Conservation (phyloP, 306 rosid genomes). For the Cucumis melo region DNA sequence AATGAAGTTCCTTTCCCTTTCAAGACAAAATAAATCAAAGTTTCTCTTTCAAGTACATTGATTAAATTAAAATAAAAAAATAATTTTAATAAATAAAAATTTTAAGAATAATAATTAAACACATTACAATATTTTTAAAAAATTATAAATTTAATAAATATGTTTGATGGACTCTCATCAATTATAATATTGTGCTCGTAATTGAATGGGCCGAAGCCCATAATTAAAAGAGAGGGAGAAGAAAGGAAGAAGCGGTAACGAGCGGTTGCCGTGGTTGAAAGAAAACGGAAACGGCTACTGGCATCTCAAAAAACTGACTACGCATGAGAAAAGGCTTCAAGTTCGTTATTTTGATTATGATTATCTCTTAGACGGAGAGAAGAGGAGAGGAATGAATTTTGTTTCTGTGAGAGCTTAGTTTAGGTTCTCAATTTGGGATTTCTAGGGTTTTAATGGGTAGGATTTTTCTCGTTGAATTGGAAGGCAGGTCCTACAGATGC, state of each 20-base stretch:
- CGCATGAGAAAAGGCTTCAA: neutral
- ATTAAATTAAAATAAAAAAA: no score
- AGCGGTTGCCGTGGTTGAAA: neutral
- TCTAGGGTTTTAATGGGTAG: conserved; percentile 46
- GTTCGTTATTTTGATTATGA: neutral
- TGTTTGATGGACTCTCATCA: no score
- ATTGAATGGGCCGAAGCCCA: neutral
- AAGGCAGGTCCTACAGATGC: conserved; percentile 64
- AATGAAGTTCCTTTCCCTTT: no score
- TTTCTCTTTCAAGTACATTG: no score
- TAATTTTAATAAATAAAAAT: no score
- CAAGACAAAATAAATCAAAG: no score
- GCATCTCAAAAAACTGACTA: neutral
- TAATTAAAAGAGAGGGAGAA: neutral
- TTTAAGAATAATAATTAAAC: no score
- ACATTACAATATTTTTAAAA: no score
- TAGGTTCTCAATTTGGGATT: neutral
- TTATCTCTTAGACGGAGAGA: neutral
- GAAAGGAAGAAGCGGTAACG: neutral
- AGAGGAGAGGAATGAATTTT: neutral
- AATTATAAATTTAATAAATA: no score
- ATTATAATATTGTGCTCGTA: no score
- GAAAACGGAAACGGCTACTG: conserved; percentile 1
- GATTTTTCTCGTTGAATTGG: conserved; percentile 54
- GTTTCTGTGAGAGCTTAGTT: neutral